Evolutionary conservation across 2,329 filamentous ascomycete species (phyloP).

Genomic region (Stemphylium beticola): DNA sequence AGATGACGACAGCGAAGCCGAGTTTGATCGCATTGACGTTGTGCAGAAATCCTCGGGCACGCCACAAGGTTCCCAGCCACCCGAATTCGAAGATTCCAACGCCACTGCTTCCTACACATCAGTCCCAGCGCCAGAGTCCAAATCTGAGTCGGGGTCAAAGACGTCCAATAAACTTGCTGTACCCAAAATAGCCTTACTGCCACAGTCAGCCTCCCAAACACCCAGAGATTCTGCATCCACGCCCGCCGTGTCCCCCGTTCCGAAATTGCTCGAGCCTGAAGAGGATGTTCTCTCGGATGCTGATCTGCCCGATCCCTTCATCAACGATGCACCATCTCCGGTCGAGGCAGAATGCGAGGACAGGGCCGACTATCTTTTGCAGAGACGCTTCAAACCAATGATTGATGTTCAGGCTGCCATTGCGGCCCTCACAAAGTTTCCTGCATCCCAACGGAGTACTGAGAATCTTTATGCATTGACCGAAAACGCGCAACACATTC

Average conservation of each 20-base stretch:
- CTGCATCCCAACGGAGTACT: conserved; percentile 52
- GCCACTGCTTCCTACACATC: conserved; percentile 15
- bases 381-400: conserved; percentile 51
- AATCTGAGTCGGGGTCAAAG: conserved; percentile 13
- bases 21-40: conserved; percentile 19
- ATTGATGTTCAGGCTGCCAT: conserved; percentile 52
- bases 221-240: conserved; percentile 35
- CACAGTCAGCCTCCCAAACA: conserved; percentile 34
- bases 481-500: conserved; percentile 58
- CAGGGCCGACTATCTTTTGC: conserved; percentile 51
- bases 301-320: conserved; percentile 47
- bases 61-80: conserved; percentile 28
- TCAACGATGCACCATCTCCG: conserved; percentile 35
- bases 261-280: conserved; percentile 36
- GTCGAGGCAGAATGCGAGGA: conserved; percentile 47
- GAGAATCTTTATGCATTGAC: conserved; percentile 64
- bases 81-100: conserved; percentile 18
- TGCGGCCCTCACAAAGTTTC: conserved; percentile 51
- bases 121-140: conserved; percentile 9
- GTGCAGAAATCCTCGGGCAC: conserved; percentile 18
- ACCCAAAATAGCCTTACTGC: conserved; percentile 31
- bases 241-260: conserved; percentile 27
- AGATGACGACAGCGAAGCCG: conserved; percentile 26
- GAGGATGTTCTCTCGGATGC: conserved; percentile 46
- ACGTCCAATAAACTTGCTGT: conserved; percentile 15